These are phyloP conservation scores for Sordariomycetes sp. DNA, from an alignment of 2,329 filamentous ascomycete genomes.

Conservation along the genomic window DNA sequence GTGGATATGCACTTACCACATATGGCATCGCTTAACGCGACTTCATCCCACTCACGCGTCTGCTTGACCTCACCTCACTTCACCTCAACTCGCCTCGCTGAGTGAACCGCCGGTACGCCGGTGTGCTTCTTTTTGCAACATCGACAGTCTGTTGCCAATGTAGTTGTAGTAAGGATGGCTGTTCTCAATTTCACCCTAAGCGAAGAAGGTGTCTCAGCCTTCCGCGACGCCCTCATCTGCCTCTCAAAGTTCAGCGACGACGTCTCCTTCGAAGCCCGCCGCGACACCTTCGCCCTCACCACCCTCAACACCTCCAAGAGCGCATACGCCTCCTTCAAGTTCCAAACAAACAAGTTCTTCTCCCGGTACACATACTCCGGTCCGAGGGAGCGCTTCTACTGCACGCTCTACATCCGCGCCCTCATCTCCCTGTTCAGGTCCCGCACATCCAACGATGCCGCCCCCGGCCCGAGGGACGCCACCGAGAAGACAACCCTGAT, in stretches of 20 bases:
- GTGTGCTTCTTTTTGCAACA: too few relatives aligned
- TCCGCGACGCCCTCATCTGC: conserved; percentile 67
- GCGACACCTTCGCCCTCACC: conserved; percentile 61
- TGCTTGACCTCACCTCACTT: too few relatives aligned
- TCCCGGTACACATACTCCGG: conserved; percentile 60
- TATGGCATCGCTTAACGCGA: too few relatives aligned
- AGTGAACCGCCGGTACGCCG: too few relatives aligned
- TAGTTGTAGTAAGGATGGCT: too few relatives aligned
- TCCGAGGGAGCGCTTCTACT: conserved; percentile 55
- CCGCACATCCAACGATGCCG: conserved; percentile 47
- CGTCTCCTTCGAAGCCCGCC: conserved; percentile 64
- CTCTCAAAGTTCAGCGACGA: conserved; percentile 73
- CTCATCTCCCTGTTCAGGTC: conserved; percentile 68
- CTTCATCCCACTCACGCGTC: too few relatives aligned
- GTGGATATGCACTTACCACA: too few relatives aligned
- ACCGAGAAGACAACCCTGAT: conserved; percentile 63
- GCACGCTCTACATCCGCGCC: conserved; percentile 64
- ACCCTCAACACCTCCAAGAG: conserved; percentile 75
- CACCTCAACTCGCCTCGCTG: too few relatives aligned
- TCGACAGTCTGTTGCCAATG: too few relatives aligned
- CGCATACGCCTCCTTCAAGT: conserved; percentile 64
- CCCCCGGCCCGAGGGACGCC: conserved; percentile 39
- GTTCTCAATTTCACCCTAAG: conserved; percentile 65
- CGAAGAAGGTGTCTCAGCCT: conserved; percentile 59
- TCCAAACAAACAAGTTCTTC: conserved; percentile 62